Evolutionary conservation across 257 asterid genomes (phyloP).

Genomic region (Solanum sejunctum): DNA sequence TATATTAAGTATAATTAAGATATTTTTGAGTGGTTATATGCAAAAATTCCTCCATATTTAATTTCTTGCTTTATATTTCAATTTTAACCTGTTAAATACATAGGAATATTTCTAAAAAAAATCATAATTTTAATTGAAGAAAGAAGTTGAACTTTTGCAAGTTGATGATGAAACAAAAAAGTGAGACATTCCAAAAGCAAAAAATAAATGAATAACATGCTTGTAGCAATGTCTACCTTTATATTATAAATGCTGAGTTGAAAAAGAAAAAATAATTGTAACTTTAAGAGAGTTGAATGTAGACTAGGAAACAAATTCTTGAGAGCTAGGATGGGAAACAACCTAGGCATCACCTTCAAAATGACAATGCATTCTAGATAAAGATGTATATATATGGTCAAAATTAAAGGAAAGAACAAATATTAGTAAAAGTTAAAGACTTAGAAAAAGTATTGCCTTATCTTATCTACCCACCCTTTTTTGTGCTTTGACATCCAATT

Average conservation of each 20-base stretch:
- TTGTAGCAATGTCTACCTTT: neutral
- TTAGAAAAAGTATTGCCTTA: neutral
- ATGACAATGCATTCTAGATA: neutral
- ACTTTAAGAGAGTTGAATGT: neutral
- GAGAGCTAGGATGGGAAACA: neutral
- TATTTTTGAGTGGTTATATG: too few species aligned
- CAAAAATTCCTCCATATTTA: too few species aligned
- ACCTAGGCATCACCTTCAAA: neutral
- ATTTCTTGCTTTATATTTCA: neutral
- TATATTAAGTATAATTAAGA: too few species aligned
- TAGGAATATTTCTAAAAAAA: neutral
- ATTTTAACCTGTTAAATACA: neutral
- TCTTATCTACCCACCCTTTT: conserved; percentile 3
- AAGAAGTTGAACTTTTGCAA: neutral
- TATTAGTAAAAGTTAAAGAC: neutral
- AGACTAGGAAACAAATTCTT: neutral
- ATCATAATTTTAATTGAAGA: neutral
- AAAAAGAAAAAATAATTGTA: neutral
- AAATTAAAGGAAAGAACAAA: neutral
- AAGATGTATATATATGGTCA: neutral
- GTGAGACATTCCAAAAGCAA: neutral
- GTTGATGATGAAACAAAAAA: neutral
- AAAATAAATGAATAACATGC: neutral
- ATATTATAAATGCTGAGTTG: neutral
- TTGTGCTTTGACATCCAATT: neutral